Conservation (phyloP, 306 rosid species). For the Argentina anserina region DNA sequence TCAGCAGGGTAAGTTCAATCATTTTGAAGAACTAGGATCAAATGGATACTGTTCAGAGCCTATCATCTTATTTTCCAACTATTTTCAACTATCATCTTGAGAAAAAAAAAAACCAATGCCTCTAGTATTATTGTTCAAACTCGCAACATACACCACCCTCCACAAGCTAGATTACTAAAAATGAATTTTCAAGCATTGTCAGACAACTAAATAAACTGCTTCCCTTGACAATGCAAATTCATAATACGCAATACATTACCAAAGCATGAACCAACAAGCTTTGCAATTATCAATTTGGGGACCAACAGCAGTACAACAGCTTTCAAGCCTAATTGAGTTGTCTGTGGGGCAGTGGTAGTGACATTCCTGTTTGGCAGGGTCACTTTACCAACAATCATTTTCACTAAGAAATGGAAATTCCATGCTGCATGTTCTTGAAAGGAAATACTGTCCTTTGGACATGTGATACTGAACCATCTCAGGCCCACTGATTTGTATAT, state of each 20-base stretch:
- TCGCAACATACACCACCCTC: not conserved
- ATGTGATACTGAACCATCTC: conserved; percentile 51
- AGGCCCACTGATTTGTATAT: conserved; percentile 49
- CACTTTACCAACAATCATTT: conserved; percentile 44
- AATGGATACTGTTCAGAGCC: not conserved
- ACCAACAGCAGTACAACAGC: conserved; percentile 34
- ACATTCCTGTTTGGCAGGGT: conserved; percentile 38
- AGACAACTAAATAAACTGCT: conserved; percentile 19
- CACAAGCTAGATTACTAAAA: not conserved
- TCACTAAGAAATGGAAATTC: conserved; percentile 33
- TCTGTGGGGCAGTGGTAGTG: conserved; percentile 31
- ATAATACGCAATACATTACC: not conserved
- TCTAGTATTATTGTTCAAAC: not conserved
- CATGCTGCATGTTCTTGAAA: conserved; percentile 55
- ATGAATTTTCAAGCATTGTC: conserved; percentile 5
- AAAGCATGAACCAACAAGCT: not conserved
- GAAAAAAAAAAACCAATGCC: too few relatives aligned
- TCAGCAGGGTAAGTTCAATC: not conserved
- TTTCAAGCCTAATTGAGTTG: conserved; percentile 36
- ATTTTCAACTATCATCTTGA: too few relatives aligned
- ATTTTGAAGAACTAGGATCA: not conserved
- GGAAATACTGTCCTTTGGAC: conserved; percentile 40
- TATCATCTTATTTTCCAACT: not conserved
- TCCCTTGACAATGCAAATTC: conserved; percentile 22
- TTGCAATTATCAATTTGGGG: conserved; percentile 37